Evolutionary conservation across 306 rosid species (phyloP).

Genomic region (Citrullus mucosospermus): DNA sequence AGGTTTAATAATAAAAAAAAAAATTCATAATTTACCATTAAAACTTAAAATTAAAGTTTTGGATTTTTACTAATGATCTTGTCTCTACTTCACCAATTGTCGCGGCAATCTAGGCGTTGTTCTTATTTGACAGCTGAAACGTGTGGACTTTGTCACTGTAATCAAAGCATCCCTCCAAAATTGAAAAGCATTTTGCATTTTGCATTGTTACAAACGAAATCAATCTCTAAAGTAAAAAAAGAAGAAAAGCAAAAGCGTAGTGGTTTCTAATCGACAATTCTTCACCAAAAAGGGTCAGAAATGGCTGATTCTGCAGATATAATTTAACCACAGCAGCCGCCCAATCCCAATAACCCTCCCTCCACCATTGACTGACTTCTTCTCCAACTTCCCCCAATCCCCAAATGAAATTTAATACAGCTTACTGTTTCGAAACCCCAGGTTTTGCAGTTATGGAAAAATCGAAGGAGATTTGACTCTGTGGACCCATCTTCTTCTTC

Average conservation of each 20-base stretch:
- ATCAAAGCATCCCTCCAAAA: not conserved
- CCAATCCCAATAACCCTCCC: not conserved
- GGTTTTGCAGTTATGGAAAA: not conserved
- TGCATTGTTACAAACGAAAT: not conserved
- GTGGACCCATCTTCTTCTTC: not conserved
- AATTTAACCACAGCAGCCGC: not conserved
- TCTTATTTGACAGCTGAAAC: not conserved
- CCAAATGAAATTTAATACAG: not conserved
- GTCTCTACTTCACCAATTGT: not conserved
- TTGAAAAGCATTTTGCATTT: not conserved
- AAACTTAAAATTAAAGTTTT: not conserved
- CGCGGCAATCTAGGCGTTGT: conserved; percentile 4
- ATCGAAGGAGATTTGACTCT: not conserved
- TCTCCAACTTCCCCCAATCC: not conserved
- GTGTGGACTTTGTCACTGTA: not conserved
- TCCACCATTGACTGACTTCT: not conserved
- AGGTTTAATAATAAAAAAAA: no score
- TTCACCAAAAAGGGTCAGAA: not conserved
- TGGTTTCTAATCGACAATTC: not conserved
- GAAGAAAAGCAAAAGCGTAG: not conserved
- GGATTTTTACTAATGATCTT: not conserved
- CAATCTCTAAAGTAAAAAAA: not conserved
- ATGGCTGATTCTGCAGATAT: not conserved
- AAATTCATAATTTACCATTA: no score
- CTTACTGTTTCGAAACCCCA: not conserved